Percentiles rank a stretch among this genome's conserved stretches.
Evolutionary conservation across 2,329 filamentous ascomycete species (phyloP).

Genomic region (Chrysosporium keratinophilum): DNA sequence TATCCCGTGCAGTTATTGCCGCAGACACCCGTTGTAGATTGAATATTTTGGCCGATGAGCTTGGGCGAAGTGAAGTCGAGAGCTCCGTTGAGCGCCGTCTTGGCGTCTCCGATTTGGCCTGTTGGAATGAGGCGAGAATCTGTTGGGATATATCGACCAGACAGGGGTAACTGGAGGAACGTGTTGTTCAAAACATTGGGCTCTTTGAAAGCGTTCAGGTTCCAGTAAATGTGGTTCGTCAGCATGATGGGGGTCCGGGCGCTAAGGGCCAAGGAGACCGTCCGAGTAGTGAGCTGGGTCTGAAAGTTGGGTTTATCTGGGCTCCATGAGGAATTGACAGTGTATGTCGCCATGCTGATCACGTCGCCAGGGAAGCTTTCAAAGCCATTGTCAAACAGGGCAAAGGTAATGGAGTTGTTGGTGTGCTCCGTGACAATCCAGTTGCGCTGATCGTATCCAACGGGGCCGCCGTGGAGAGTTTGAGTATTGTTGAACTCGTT

Average conservation of each 20-base stretch:
- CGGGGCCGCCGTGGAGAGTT: slow-evolving; percentile 43
- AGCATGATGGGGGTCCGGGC: slow-evolving; percentile 43
- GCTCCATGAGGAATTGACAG: slow-evolving; percentile 30
- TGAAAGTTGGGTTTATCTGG: slow-evolving; percentile 25
- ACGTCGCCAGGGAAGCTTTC: slow-evolving; percentile 40
- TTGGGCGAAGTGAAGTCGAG: slow-evolving; percentile 64
- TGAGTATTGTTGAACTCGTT: slow-evolving; percentile 44
- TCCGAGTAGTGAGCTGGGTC: slow-evolving; percentile 36
- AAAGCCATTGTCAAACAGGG: slow-evolving; percentile 35
- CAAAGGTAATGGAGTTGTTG: slow-evolving; percentile 37
- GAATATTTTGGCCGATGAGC: slow-evolving; percentile 61
- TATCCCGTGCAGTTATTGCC: slow-evolving; percentile 76
- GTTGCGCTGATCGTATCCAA: slow-evolving; percentile 41
- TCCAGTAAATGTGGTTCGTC: slow-evolving; percentile 44
- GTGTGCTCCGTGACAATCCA: slow-evolving; percentile 40
- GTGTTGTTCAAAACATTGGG: slow-evolving; percentile 36
- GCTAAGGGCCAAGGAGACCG: slow-evolving; percentile 38
- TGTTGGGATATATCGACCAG: slow-evolving; percentile 36
- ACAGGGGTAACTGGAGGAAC: slow-evolving; percentile 37
- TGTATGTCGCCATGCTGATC: slow-evolving; percentile 38
- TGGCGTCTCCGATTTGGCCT: slow-evolving; percentile 63
- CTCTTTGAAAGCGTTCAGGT: slow-evolving; percentile 40
- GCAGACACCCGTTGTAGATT: slow-evolving; percentile 59
- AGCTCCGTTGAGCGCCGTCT: slow-evolving; percentile 51
- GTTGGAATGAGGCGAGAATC: slow-evolving; percentile 62